Percentiles rank a stretch among this genome's conserved stretches.
These are phyloP conservation scores for Ampelocalamus luodianensis DNA, from an alignment of 176 grass and related monocot species.

Conservation along the genomic window DNA sequence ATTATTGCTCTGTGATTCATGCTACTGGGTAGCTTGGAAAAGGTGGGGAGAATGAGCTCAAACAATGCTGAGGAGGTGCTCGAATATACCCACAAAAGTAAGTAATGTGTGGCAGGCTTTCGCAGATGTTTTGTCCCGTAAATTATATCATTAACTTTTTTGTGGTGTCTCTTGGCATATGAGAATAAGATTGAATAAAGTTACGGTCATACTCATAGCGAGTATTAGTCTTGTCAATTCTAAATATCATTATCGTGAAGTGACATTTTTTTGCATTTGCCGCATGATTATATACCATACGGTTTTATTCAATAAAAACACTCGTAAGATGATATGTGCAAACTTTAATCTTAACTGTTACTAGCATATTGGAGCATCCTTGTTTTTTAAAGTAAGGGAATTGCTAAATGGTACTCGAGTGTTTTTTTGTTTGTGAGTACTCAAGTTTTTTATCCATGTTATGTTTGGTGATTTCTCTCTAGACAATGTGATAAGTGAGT, in stretches of 20 bases:
- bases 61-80: background rate
- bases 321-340: background rate
- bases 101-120: conserved; percentile 19
- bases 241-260: background rate
- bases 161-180: background rate
- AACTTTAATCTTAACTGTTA: background rate
- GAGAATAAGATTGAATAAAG: background rate
- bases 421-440: too few relatives aligned
- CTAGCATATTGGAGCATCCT: background rate
- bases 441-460: too few relatives aligned
- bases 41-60: background rate
- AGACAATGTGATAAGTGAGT: too few relatives aligned
- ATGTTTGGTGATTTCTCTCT: too few relatives aligned
- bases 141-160: background rate
- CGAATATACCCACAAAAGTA: conserved; percentile 41
- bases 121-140: too few relatives aligned
- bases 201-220: background rate
- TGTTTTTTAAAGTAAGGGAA: too few relatives aligned
- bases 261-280: background rate
- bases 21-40: background rate
- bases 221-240: background rate
- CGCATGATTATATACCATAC: background rate
- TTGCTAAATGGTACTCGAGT: too few relatives aligned
- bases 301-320: background rate
- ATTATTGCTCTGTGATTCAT: background rate